Base-by-base conservation (phyloP, 2,329 filamentous ascomycete species). In the Trichoderma afroharzianum region DNA sequence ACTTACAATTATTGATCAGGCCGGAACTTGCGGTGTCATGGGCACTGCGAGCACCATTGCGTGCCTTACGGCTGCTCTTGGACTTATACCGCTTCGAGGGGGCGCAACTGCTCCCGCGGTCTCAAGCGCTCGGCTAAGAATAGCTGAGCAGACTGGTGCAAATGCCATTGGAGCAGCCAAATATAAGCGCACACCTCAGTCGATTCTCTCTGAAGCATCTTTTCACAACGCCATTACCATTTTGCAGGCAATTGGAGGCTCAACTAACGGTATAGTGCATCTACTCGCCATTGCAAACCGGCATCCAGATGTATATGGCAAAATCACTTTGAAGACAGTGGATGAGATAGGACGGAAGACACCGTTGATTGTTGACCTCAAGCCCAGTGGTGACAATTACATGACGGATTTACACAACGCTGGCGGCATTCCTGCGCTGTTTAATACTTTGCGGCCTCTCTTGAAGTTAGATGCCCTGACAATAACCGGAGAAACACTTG, bases 11-110 rank as follows among this genome's bases (percentile, higher is more conserved):
- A 4, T 21, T 4, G 3, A 3, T 53, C 64, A 86, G 84, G 88
- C 90, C 2, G 94, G 94, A 33, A 94, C 93, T 1, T 97, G 94
- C 74, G 93, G 93, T 61, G 94, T 95, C 21, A 97, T 97, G 94
- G 96, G 93, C 74, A 97, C 94, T 0, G 94, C 94, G 7, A 95
- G 94, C 77, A 97, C 93, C 2, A 95, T 97, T 93, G 92, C 93
- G 1, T 95, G 92, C 6, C 88, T 93, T 18, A 92, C 95, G 26
- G 93, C 94, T 73, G 93, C 90, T 0, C 90, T 97, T 76, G 94
- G 94, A n/a, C 85, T 97, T 75, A 92, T 93, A 72, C 86, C 95
- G 0, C 91, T 94, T 8, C 21, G 58, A 55, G 89, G 90, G 6
- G 93, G 92, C 0, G 93, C 93, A 0, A 92, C 92, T 0, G 93